Percentiles rank a stretch among this genome's conserved stretches.
These are phyloP conservation scores for Macrolepiota albuminosa DNA, from an alignment of 768 basidiomycete species.

Conservation along the genomic window DNA sequence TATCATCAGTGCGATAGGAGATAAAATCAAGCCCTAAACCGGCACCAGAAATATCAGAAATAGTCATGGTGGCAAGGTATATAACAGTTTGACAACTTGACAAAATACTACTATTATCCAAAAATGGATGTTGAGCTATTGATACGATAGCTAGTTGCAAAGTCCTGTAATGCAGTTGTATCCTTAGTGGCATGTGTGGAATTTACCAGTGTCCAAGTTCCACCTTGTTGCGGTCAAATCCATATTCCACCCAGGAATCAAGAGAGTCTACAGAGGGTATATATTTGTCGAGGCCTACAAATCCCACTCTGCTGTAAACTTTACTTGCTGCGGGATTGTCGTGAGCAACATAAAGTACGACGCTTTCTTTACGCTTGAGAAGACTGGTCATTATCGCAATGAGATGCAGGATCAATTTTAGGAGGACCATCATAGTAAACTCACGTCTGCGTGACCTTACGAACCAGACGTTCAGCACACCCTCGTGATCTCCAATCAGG, in stretches of 20 bases:
- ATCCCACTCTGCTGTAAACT: conserved; percentile 64
- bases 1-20: neutral
- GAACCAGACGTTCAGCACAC: conserved; percentile 58
- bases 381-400: conserved; percentile 23
- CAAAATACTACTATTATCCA: neutral
- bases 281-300: conserved; percentile 41
- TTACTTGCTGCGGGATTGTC: conserved; percentile 46
- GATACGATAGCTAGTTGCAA: neutral
- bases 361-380: conserved; percentile 29
- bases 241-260: conserved; percentile 55
- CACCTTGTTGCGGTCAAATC: conserved; percentile 44
- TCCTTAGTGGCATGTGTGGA: conserved; percentile 10
- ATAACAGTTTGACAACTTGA: neutral
- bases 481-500: conserved; percentile 46
- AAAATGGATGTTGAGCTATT: neutral
- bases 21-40: neutral
- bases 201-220: conserved; percentile 67
- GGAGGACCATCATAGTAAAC: conserved; percentile 15
- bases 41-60: neutral
- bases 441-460: conserved; percentile 49
- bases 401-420: neutral
- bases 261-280: conserved; percentile 30
- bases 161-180: neutral
- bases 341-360: conserved; percentile 65
- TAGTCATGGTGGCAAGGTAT: neutral